Percentiles rank a stretch among this genome's conserved stretches.
These are phyloP conservation scores for Myxozyma nipponensis DNA, from an alignment of 805 yeast genomes.

Conservation along the genomic window DNA sequence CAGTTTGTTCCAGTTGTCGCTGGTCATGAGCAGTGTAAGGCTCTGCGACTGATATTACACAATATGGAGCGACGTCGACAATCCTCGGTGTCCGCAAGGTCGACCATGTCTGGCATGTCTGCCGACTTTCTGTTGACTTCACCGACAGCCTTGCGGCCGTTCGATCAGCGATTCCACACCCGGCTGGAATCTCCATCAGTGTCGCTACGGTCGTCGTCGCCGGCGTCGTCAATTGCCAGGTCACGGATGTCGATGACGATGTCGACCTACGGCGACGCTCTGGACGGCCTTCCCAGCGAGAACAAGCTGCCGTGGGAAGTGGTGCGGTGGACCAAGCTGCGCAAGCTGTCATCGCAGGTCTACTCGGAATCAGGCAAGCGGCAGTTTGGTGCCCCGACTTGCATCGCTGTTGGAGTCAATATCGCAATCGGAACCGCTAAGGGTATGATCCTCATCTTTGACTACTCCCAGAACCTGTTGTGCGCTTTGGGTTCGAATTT, in stretches of 20 bases:
- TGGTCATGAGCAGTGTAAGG: no score
- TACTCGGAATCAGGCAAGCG: constrained; percentile 37
- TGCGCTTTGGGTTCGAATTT: constrained; percentile 40
- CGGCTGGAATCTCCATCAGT: constrained; percentile 25
- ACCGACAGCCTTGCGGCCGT: constrained; percentile 23
- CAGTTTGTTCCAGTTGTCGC: no score
- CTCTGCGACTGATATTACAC: no score
- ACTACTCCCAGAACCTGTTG: constrained; percentile 58
- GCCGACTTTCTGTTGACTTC: constrained; percentile 17
- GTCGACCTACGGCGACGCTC: constrained; percentile 20
- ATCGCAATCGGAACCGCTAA: constrained; percentile 66
- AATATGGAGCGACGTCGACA: background rate
- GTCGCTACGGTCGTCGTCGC: constrained; percentile 22
- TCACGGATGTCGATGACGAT: constrained; percentile 23
- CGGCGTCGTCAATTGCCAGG: constrained; percentile 18
- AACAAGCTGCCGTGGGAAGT: constrained; percentile 29
- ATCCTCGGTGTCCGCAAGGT: background rate
- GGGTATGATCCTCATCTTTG: constrained; percentile 64
- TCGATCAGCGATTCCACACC: constrained; percentile 26
- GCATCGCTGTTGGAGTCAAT: constrained; percentile 44
- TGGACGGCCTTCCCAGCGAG: constrained; percentile 19
- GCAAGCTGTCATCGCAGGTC: constrained; percentile 39
- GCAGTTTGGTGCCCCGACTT: constrained; percentile 51
- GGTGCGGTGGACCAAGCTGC: constrained; percentile 43
- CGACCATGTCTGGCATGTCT: constrained; percentile 9